Percentiles rank a stretch among this genome's conserved stretches.
phyloP scores from a whole-genome alignment of 1,139 yeast genomes.

The Meyerozyma carpophila region DNA sequence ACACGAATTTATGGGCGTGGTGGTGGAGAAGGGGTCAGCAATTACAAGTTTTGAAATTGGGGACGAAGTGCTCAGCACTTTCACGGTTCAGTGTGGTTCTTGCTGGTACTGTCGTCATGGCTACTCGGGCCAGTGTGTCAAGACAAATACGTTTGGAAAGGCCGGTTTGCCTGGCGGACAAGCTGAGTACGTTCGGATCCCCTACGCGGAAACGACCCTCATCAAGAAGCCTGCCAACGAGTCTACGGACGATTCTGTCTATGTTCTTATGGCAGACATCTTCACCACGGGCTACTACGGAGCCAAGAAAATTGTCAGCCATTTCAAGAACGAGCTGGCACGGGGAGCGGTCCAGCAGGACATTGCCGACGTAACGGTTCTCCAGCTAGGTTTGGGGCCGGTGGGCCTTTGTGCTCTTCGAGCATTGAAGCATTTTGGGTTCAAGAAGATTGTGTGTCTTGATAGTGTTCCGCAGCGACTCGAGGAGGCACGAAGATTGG shows the following conservation, averaged over 20 bases:
- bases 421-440: constrained; percentile 42
- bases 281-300: constrained; percentile 65
- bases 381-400: constrained; percentile 63
- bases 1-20: constrained; percentile 45
- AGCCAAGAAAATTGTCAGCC: constrained; percentile 43
- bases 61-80: constrained; percentile 45
- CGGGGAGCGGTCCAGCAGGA: constrained; percentile 9
- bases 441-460: constrained; percentile 42
- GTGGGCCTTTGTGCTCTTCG: constrained; percentile 56
- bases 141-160: constrained; percentile 52
- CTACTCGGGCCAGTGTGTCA: constrained; percentile 46
- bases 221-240: constrained; percentile 32
- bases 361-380: constrained; percentile 31
- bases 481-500: constrained; percentile 39
- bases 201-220: constrained; percentile 50
- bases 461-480: constrained; percentile 48
- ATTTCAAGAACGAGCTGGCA: constrained; percentile 20
- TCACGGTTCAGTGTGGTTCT: constrained; percentile 51
- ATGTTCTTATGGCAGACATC: constrained; percentile 61
- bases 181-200: constrained; percentile 55
- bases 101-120: constrained; percentile 55
- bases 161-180: constrained; percentile 53
- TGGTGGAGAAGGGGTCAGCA: constrained; percentile 32
- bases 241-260: constrained; percentile 34
- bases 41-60: constrained; percentile 32